Base-by-base conservation (phyloP, 371 early-diverging fungal species). In the Rhizopus microsporus region DNA sequence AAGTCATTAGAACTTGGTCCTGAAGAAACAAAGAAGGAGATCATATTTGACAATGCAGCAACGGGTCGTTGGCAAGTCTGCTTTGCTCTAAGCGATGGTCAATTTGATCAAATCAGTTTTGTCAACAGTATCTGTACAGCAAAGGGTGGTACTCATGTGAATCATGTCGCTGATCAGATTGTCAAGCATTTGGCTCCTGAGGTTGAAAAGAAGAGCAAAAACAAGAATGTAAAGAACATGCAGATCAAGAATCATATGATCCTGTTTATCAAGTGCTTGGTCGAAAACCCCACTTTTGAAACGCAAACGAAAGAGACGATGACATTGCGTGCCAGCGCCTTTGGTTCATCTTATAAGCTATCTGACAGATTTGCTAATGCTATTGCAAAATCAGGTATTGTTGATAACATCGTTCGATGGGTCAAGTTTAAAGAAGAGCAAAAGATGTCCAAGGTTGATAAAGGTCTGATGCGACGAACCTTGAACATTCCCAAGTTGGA, bases 221-320 rank as follows among this genome's bases (percentile, higher is more conserved):
- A 82, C 61, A 83, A 82, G 29, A 73, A 64, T 23, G 71, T 96
- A 44, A 95, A 92, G 75, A 92, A 96, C 6, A 80, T 86, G 67
- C 92, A 95, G 60, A 88, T 97, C 70, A 97, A 96, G 73, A 92
- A 81, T 49, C 93, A 96, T 57, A 83, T 99, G 73, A 95, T 91
- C 84, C 60, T 99, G 7, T 99, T 99, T 77, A 82, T 99, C 68
- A 99, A 99, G 77, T 93, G 92, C 67, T 68, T 92, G 56, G 97
- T 99, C 56, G 98, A 96, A 65, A 99, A 99, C 71, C 99, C 99
- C 4, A 79, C 97, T 0, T 99, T 99, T 75, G 99, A 99, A 74
- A 97, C 98, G 7, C 99, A 99, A 75, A 99, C 99, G 16, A 99
- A 99, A 75, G 99, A 99, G 67, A 94, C 85, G 64, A 86, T 99